Evolutionary conservation across 2,329 filamentous ascomycete species (phyloP), one percentile per base, ranked within the genome.

Genomic region (Fusarium decemcellulare): DNA sequence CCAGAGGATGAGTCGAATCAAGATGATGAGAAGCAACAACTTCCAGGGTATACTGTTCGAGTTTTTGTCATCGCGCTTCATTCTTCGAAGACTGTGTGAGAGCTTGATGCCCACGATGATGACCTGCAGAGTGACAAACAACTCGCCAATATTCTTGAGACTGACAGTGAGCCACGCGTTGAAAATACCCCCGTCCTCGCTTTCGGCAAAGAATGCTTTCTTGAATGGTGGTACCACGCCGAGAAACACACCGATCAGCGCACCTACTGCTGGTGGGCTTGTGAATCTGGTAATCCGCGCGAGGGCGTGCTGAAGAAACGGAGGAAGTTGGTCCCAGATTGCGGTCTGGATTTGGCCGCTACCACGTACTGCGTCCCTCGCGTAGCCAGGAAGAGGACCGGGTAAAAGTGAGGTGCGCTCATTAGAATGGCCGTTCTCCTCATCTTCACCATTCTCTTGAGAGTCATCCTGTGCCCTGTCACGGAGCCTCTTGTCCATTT

Each of bases 31-130:
- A 3, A 51, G 48, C 2, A 68, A 18, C 4, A 61, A 53, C 1
- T 40, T 14, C 65, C 65, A 68, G 5, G 43, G 60, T 6, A 68
- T 42, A 7, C 46, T 57, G 2, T 65, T 65, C 9, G 65, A 65
- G 15, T 5, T 23, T 23, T 68, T 55, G 5, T 61, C 34, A 6
- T 65, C 65, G 1, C 40, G 46, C 2, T 65, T 65, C 65, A 68
- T 68, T 1, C 61, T 65, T 29, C 65, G 39, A 42, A 68, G 65
- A 36, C 65, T 68, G n/a, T 68, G 65, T 10, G 65, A 65, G 2
- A 68, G 65, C 11, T 68, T 68, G 27, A 68, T 68, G 4, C 65
- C 65, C 2, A 68, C 65, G 11, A 68, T 65, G 16, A 68, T 68
- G 16, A 68, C 65, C 39, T 68, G 65, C 6, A 68, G 15, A 0